Evolutionary conservation across 345 rosid genomes (phyloP), one percentile per base, ranked within the genome.

Genomic region (Jatropha curcas): DNA sequence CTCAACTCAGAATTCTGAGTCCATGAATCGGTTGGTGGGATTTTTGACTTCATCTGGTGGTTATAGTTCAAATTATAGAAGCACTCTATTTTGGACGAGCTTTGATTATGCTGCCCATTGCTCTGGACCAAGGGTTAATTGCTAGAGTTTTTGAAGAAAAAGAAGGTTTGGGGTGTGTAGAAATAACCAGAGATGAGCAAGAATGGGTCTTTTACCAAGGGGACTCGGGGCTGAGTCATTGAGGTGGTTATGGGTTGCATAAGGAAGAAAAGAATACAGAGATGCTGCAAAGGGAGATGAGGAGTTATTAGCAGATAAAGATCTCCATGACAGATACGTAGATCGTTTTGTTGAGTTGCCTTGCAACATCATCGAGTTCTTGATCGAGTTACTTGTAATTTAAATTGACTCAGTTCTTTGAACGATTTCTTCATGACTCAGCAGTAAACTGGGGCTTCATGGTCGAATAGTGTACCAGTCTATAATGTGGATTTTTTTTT

Each of bases 81-180:
- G 65, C 28, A 12, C 27, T 43, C 12, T 8, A 27, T 50, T 9
- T 56, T 53, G 3, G 22, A 33, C 12, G 30, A 7, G 25, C 50
- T 0, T 33, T 68, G 5, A 22, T 68, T 1, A 48, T 68, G 1
- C n/a, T 68, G 34, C n/a, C 34, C 72, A 10, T 68, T 31, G 35
- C 31, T 17, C 7, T 33, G 11, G 63, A 68, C n/a, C 72, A 68
- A 55, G 72, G 72, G 46, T n/a, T 55, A 11, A 68, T 53, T 16
- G 72, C 72, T n/a, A 35, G 61, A 62, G 24, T 68, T 37, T n/a
- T 68, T 33, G 72, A 64, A 41, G 68, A 64, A 64, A 52, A 64
- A 19, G 52, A n/a, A n/a, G n/a, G n/a, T n/a, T n/a, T n/a, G n/a
- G n/a, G 25, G 14, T 12, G 53, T 51, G 4, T 64, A 39, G 19